phyloP scores from a whole-genome alignment of 2,329 filamentous ascomycete species.

The Alternaria triticimaculans region DNA sequence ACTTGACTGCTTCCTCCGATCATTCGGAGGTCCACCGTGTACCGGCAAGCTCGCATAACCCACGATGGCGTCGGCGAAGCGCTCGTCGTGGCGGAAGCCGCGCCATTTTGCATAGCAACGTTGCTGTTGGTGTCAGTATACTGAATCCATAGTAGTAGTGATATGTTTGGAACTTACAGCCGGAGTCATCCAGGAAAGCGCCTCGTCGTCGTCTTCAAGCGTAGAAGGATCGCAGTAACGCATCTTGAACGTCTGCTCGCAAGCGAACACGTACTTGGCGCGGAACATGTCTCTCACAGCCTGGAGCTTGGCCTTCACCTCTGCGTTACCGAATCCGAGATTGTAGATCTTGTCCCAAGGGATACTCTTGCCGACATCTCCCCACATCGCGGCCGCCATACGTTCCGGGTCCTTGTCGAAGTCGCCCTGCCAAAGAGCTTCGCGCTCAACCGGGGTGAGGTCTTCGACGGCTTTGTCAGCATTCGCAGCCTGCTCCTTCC shows the following conservation, averaged over 20 bases:
- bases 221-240: not conserved
- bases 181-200: not conserved
- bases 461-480: not conserved
- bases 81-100: not conserved
- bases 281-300: not conserved
- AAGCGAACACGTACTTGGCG: not conserved
- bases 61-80: not conserved
- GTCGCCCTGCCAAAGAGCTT: not conserved
- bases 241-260: not conserved
- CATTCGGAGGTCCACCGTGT: not conserved
- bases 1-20: not conserved
- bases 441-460: not conserved
- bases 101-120: not conserved
- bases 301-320: not conserved
- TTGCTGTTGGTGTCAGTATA: not conserved
- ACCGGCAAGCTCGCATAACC: not conserved
- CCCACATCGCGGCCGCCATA: not conserved
- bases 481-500: not conserved
- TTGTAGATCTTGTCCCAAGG: not conserved
- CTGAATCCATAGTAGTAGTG: not conserved
- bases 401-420: not conserved
- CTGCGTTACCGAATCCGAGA: not conserved
- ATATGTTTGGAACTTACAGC: not conserved
- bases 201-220: not conserved
- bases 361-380: not conserved